Evolutionary conservation across 495 filamentous ascomycete species (phyloP), one percentile per base, ranked within the genome.

Genomic region (Chaetomium fimeti): DNA sequence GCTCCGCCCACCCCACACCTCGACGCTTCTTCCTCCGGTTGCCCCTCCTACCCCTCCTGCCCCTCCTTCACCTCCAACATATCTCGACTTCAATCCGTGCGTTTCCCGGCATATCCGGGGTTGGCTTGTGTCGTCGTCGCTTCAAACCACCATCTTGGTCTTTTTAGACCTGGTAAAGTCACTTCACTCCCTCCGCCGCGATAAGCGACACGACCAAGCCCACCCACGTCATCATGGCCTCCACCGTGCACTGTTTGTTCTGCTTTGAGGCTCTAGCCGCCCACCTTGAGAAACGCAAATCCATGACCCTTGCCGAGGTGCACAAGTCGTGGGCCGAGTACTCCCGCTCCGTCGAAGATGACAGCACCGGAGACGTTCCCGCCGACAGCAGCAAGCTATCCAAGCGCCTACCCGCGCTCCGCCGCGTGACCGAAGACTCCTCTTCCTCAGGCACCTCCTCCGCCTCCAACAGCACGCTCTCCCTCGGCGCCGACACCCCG

Each of bases 241-340:
- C 87, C 47, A 73, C 83, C 55, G 87, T 87, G 48, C 93, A 97
- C 69, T 97, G 93, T 73, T 87, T 90, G 63, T 95, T 87, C 77
- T 96, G 91, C 78, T 97, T 98, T 82, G 93, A 98, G 76, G 78
- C 80, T 22, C 89, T 98, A 78, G 71, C 80, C 79, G 53, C 82
- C 82, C 65, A 78, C 60, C 77, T 80, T 59, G 74, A 77, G 48
- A 55, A 62, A 51, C 78, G 77, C 71, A 72, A 77, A 57, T 24
- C 80, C 6, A 70, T 83, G 71, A 80, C 76, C 57, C 84, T 97
- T 7, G 61, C 76, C 42, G 78, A 88, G 57, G 82, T 97, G 65
- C 84, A 94, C 74, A 79, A 85, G 29, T 83, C 89, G n/a, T 95
- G 88, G 87, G 81, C 83, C 60, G 74, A 76, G n/a, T 82, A 82